phyloP scores from a whole-genome alignment of 2,329 filamentous ascomycete species.

The Penicillium sp. region DNA sequence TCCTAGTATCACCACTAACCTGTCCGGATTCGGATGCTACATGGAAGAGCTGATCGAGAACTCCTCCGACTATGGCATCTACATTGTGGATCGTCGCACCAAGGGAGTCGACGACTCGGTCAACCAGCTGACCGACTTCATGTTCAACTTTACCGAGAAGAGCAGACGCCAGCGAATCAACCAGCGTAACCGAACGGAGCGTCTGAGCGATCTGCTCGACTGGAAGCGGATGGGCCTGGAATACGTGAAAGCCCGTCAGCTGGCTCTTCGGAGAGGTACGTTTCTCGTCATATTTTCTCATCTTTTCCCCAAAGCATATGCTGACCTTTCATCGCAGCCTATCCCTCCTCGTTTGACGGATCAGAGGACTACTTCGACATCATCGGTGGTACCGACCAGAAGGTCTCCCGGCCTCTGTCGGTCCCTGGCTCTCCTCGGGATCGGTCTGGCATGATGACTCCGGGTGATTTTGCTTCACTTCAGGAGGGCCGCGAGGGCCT shows the following conservation, averaged over 20 bases:
- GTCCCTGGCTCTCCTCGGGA: conserved; percentile 90
- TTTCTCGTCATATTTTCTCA: neutral
- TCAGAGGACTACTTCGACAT: conserved; percentile 80
- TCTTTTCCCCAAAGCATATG: neutral
- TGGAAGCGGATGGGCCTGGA: conserved; percentile 99
- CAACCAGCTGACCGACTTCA: conserved; percentile 84
- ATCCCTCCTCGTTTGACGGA: conserved; percentile 74
- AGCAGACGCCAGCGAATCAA: conserved; percentile 96
- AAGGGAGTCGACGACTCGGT: conserved; percentile 97
- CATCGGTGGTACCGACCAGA: conserved; percentile 87
- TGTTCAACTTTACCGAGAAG: conserved; percentile 93
- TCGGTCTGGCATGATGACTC: conserved; percentile 95
- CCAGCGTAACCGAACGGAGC: conserved; percentile 93
- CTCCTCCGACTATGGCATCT: conserved; percentile 95
- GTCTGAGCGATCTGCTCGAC: conserved; percentile 87
- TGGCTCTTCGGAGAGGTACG: conserved; percentile 70
- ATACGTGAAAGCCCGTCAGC: conserved; percentile 93
- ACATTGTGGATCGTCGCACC: conserved; percentile 91
- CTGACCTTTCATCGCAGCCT: conserved; percentile 52
- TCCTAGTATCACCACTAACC: conserved; percentile 94
- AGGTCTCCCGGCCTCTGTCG: conserved; percentile 90
- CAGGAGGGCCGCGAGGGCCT: conserved; percentile 91
- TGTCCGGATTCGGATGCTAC: conserved; percentile 97
- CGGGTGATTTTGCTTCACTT: conserved; percentile 91
- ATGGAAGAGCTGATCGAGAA: conserved; percentile 99